A percentile compares a stretch with the other conserved stretches of the same genome.
Conservation (phyloP, 306 rosid genomes). For the Ziziphus jujuba region DNA sequence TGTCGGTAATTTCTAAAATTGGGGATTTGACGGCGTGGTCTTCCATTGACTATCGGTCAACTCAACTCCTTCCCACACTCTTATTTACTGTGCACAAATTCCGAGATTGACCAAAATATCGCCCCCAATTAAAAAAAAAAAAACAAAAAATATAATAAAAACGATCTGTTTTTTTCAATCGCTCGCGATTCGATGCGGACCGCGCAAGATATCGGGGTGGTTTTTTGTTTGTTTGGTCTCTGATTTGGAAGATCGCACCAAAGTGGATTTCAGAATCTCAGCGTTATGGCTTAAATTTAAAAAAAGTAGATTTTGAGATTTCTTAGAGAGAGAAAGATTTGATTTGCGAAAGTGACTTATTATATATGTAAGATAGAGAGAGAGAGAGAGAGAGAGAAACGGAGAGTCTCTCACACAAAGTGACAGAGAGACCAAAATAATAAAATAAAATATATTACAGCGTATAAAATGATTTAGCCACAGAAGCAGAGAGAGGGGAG, state of each 20-base stretch:
- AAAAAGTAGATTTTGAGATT: slow-evolving; percentile 44
- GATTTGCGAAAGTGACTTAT: slow-evolving; percentile 55
- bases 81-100: slow-evolving; percentile 32
- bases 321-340: slow-evolving; percentile 67
- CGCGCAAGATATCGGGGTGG: slow-evolving; percentile 28
- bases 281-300: slow-evolving; percentile 48
- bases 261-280: slow-evolving; percentile 90
- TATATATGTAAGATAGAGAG: slow-evolving; percentile 5
- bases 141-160: no score
- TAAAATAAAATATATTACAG: slow-evolving; percentile 38
- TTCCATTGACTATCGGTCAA: slow-evolving; percentile 50
- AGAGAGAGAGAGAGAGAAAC: background rate
- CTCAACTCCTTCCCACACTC: no score
- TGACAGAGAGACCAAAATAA: no score
- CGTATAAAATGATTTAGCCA: slow-evolving; percentile 43
- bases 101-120: slow-evolving; percentile 46
- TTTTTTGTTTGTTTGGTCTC: background rate
- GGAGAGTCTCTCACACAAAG: background rate
- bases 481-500: slow-evolving; percentile 27
- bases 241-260: slow-evolving; percentile 53
- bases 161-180: background rate
- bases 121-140: no score
- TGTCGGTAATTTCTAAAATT: slow-evolving; percentile 3
- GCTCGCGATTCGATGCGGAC: slow-evolving; percentile 8
- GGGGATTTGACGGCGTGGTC: slow-evolving; percentile 39